These are phyloP conservation scores for Cruciata laevipes DNA, from an alignment of 257 asterid species.

Conservation along the genomic window DNA sequence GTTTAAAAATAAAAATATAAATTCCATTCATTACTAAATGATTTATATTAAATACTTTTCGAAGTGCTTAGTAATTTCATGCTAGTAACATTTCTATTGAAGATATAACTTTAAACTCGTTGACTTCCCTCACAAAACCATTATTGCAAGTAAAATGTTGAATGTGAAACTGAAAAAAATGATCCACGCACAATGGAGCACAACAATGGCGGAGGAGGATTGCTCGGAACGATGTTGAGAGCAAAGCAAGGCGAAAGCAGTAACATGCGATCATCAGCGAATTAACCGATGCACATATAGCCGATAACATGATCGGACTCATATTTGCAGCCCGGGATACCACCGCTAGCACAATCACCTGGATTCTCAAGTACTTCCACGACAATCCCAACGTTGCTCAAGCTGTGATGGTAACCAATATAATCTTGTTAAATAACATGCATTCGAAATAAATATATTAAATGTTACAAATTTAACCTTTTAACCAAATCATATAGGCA, in stretches of 20 bases:
- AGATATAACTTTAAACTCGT: too few species aligned
- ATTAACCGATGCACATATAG: conserved; percentile 52
- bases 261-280: neutral
- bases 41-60: too few species aligned
- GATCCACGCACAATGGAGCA: conserved; percentile 40
- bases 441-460: too few species aligned
- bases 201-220: conserved; percentile 36
- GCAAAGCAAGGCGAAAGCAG: conserved; percentile 29
- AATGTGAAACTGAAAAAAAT: conserved; percentile 33
- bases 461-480: too few species aligned
- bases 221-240: conserved; percentile 40
- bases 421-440: neutral
- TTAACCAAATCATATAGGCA: too few species aligned
- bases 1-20: too few species aligned
- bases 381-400: conserved; percentile 32
- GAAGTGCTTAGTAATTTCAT: too few species aligned
- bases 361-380: conserved; percentile 65
- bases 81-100: too few species aligned
- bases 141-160: conserved; percentile 52
- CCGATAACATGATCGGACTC: conserved; percentile 62
- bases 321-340: conserved; percentile 80
- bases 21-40: too few species aligned
- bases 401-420: conserved; percentile 35
- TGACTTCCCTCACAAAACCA: too few species aligned
- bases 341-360: conserved; percentile 60